Evolutionary conservation across 257 asterid species (phyloP).

Genomic region (Solanum tacnaense): DNA sequence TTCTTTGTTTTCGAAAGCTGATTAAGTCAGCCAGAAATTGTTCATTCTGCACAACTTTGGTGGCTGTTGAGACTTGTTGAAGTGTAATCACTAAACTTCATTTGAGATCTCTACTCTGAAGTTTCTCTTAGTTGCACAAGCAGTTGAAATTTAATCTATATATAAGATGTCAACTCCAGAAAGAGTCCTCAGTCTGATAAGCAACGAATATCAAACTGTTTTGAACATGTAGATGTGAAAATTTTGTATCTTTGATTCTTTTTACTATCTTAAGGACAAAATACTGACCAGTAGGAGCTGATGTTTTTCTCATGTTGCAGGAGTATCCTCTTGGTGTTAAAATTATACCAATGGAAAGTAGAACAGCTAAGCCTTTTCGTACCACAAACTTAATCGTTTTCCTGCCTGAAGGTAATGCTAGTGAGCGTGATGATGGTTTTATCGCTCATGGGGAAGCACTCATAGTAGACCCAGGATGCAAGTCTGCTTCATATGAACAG

Average conservation of each 20-base stretch:
- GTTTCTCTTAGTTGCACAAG: neutral
- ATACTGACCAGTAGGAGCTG: neutral
- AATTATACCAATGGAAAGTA: slow-evolving; percentile 80
- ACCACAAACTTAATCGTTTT: slow-evolving; percentile 76
- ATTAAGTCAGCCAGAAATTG: neutral
- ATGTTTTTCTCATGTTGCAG: slow-evolving; percentile 24
- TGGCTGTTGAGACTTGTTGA: neutral
- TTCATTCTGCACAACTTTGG: neutral
- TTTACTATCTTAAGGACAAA: neutral
- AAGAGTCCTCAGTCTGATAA: neutral
- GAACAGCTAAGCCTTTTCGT: slow-evolving; percentile 71
- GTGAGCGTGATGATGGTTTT: slow-evolving; percentile 21
- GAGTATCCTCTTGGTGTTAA: slow-evolving; percentile 89
- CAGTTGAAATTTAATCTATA: neutral
- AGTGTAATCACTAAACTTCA: neutral
- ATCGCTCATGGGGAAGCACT: slow-evolving; percentile 75
- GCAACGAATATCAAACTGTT: neutral
- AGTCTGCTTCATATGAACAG: slow-evolving; percentile 59
- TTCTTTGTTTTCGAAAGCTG: neutral
- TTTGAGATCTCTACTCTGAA: neutral
- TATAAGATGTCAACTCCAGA: neutral
- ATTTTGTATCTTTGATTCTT: neutral
- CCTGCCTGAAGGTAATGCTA: slow-evolving; percentile 27
- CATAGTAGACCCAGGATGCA: slow-evolving; percentile 94
- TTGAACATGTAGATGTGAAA: neutral